Conservation (phyloP, 176 grass and related monocot genomes). For the Bolboschoenus planiculmis region DNA sequence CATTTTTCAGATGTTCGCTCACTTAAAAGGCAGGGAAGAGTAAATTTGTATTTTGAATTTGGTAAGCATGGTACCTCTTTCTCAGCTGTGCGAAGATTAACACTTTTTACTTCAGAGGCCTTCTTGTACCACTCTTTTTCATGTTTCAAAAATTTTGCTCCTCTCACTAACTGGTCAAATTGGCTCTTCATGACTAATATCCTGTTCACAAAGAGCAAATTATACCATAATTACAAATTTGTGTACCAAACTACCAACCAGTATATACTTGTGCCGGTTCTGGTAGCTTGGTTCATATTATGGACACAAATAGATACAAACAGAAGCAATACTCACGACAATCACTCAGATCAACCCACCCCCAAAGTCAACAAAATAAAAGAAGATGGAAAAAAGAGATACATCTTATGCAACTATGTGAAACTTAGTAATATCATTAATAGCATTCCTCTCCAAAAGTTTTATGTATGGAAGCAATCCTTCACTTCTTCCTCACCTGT, state of each 20-base stretch:
- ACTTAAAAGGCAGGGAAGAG: background rate
- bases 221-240: background rate
- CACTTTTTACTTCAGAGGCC: slow-evolving; percentile 18
- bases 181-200: slow-evolving; percentile 23
- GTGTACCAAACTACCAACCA: background rate
- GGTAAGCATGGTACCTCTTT: slow-evolving; percentile 19
- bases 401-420: background rate
- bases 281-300: background rate
- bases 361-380: background rate
- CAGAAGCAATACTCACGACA: background rate
- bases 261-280: background rate
- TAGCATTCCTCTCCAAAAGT: background rate
- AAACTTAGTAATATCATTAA: background rate
- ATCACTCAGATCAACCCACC: background rate
- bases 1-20: background rate
- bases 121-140: slow-evolving; percentile 31
- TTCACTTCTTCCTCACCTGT: background rate
- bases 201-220: slow-evolving; percentile 17
- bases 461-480: background rate
- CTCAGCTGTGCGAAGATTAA: slow-evolving; percentile 33
- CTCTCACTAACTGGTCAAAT: slow-evolving; percentile 25
- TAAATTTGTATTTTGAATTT: background rate
- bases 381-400: background rate
- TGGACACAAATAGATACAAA: background rate
- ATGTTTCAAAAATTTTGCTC: slow-evolving; percentile 26